Evolutionary conservation across 768 basidiomycete species (phyloP), one percentile per base, ranked within the genome.

Genomic region (Leccinellum luteum): DNA sequence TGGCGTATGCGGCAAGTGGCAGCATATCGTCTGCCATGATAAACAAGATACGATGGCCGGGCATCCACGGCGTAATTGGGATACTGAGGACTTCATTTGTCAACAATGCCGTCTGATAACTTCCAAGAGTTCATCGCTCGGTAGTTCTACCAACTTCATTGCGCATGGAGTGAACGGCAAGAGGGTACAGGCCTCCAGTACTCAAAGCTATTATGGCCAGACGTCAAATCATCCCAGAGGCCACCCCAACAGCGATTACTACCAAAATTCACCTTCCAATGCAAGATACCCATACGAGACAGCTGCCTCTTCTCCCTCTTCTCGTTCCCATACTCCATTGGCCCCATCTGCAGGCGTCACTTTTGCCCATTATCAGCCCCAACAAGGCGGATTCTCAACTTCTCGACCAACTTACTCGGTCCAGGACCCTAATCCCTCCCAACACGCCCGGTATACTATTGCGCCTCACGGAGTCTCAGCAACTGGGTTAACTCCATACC

Each of bases 11-110:
- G 81, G 79, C 14, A 85, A 85, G 70, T 97, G 94, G 94, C 94
- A 96, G 64, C 94, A 97, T 65, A 91, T 91, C 32, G 68, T 76
- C 21, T 97, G 94, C 65, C 92, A 95, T 66, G 90, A 96, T 66
- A 74, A 72, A 49, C 83, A 79, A 28, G 94, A 95, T 70, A 72
- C 75, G 30, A 73, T 77, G 21, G 80, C 82, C 45, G 89, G 92
- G 23, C 80, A 79, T 14, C 83, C 81, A 4, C 81, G 77, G 61
- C 84, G 93, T 19, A 85, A 94, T 63, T 97, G 94, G 94, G 84
- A 90, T 51, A 67, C 75, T n/a, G 90, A 89, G 54, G 90, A 94
- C 43, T 97, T 97, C 68, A 70, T 85, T 58, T 94, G 92, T 69
- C 75, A 74, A 48, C 75, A 75, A 32, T 93, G 91, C 70, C 80